These are phyloP conservation scores for Globisporangium cylindrosporum DNA, from an alignment of 352 stramenopile species.

Conservation along the genomic window DNA sequence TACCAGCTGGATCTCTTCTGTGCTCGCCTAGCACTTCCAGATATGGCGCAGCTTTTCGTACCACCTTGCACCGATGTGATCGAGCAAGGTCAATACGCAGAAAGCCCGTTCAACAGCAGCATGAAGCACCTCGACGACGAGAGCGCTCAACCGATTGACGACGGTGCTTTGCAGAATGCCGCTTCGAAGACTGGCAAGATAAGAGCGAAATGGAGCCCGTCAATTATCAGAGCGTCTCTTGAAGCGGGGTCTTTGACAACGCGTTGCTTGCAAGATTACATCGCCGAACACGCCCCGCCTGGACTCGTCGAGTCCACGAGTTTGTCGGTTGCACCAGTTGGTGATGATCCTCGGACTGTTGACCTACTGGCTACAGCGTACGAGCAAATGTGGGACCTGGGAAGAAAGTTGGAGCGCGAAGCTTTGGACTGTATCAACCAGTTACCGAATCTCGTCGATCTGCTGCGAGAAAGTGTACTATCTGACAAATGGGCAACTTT, in stretches of 20 bases:
- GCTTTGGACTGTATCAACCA: slow-evolving; percentile 68
- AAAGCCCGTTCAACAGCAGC: slow-evolving; percentile 17
- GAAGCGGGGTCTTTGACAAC: slow-evolving; percentile 55
- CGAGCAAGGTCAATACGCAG: slow-evolving; percentile 32
- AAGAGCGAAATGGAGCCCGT: slow-evolving; percentile 59
- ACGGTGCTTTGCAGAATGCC: slow-evolving; percentile 60
- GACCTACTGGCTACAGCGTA: slow-evolving; percentile 63
- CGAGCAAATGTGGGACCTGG: slow-evolving; percentile 67
- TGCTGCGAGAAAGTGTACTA: slow-evolving; percentile 68
- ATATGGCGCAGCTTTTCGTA: slow-evolving; percentile 78
- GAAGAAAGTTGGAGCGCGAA: slow-evolving; percentile 54
- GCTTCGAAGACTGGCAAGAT: slow-evolving; percentile 60
- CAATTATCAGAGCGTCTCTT: slow-evolving; percentile 54
- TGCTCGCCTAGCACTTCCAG: slow-evolving; percentile 63
- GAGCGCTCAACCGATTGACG: slow-evolving; percentile 52
- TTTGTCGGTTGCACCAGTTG: slow-evolving; percentile 18
- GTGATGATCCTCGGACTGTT: slow-evolving; percentile 39
- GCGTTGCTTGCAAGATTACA: slow-evolving; percentile 69
- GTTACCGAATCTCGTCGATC: slow-evolving; percentile 51
- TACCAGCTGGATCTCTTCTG: slow-evolving; percentile 80
- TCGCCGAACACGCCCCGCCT: slow-evolving; percentile 49
- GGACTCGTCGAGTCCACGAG: slow-evolving; percentile 56
- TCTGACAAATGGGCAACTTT: slow-evolving; percentile 51
- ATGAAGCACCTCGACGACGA: slow-evolving; percentile 17
- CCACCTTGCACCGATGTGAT: slow-evolving; percentile 63